Base-by-base conservation (phyloP, 495 filamentous ascomycete species). In the Podospora pseudoanserina region DNA sequence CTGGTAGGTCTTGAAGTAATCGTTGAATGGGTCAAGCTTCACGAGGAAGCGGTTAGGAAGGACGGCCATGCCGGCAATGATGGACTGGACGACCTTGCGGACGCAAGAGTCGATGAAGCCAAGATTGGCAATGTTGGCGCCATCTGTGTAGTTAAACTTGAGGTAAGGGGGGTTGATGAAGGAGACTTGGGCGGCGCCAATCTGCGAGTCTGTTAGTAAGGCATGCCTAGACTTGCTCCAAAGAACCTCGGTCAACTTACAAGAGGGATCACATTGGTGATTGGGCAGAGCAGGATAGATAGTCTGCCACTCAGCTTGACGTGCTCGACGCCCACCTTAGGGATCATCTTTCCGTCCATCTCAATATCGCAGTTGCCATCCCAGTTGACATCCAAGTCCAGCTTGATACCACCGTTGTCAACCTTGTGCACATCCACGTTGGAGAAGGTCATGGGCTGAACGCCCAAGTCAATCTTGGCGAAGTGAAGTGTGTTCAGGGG, bases 311-410 rank as follows among this genome's bases (percentile, higher is more conserved):
- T 68, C n/a, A 83, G 75, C 64, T 79, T 75, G 68, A 81, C 73
- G 57, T 78, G 76, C 70, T 83, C 76, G 64, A 83, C 75, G 20
- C 80, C 80, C 59, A 82, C 60, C 68, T 76, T 76, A 55, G 80
- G 80, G 26, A 81, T 74, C 73, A 77, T 76, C 30, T 71, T 73
- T 2, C 68, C 79, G 19, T 81, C 69, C 28, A 83, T 73, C 68
- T 81, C 76, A 49, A 83, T 80, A 65, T 83, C 80, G 63, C 78
- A 76, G 44, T 70, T 49, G 13, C 79, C 76, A 39, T 79, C 73
- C 80, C 80, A 83, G 57, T 78, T 67, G 13, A 83, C 58, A 64
- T 80, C 77, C 55, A 83, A 55, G 60, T 83, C 80, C n/a, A 83
- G 73, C 72, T 80, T 81, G 68, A 83, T 81, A 26, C 77, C 79